Evolutionary conservation across 768 basidiomycete genomes (phyloP), one percentile per base, ranked within the genome.

Genomic region (Kwoniella europaea): DNA sequence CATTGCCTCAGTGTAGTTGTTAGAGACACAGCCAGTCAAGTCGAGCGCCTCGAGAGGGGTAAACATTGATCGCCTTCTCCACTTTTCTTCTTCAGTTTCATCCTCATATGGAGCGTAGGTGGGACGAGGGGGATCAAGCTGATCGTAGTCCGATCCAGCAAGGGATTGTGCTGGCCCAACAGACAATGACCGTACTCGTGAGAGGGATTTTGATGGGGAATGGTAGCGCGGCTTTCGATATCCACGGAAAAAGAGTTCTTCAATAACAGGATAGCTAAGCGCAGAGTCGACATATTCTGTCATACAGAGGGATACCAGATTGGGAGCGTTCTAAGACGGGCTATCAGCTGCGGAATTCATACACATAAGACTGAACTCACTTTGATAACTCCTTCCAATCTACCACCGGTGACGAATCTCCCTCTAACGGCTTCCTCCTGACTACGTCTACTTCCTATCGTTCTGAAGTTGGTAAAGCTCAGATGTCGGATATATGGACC

Each of bases 261-360:
- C 91, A 12, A 99, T 85, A 18, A 98, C 94, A 0, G 90, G 86
- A 16, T 92, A 85, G 13, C 91, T 92, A 53, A 99, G 86, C 0
- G 96, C 91, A 3, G 84, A 84, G 75, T 99, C 96, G 92, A 99
- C 98, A 82, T 98, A 99, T 82, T 99, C 96, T 2, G 96, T 98
- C 5, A 93, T 94, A n/a, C 95, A 95, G 73, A 99, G 93, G 10
- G 90, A 87, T 18, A 86, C 86, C 12, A 98, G 85, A 74, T 94
- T 94, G 0, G 93, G 92, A 85, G 91, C 89, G 87, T 96, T 93
- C 93, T 95, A 79, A 27, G 56, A 43, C 41, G 13, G 57, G 57
- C 29, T 16, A 59, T 77, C 70, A 73, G 70, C 67, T 35, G 35
- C 18, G 65, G 4, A 4, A 18, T 27, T 44, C 16, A 35, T 61